Evolutionary conservation across 2,329 filamentous ascomycete species (phyloP), one percentile per base, ranked within the genome.

Genomic region (Saccharata proteae): DNA sequence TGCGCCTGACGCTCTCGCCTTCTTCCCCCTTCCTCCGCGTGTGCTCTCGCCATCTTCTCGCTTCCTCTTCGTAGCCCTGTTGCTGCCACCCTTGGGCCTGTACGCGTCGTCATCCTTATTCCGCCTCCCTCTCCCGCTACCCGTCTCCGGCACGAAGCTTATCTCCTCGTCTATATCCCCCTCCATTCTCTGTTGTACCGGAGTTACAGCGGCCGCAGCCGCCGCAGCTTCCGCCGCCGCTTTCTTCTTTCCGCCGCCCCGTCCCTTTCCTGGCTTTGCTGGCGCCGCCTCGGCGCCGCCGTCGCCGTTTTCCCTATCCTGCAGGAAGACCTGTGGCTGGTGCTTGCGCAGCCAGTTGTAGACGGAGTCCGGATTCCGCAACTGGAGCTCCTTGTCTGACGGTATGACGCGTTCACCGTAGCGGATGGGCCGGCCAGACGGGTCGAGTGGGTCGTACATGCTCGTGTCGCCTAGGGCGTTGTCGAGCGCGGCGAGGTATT

Each of bases 281-380:
- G 40, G 38, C 19, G 43, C 43, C 16, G 52, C 32, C 51, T 51
- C 1, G 52, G 49, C 26, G 48, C 20, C 35, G 55, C 57, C 30
- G 7, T 21, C n/a, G 19, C 61, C 56, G 31, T 51, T 55, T 32
- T 61, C 62, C 42, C 75, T 72, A 46, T 85, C 81, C 52, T 93
- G 80, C 13, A 92, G 61, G 60, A 93, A 86, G 29, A 85, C 77
- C 53, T 88, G 77, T 3, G 85, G 81, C 37, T 83, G 77, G 55
- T 93, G 70, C 49, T 83, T 77, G 40, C 83, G 73, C 9, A 98
- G 71, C 90, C 90, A 98, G 55, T 92, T 94, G 61, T 93, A 92
- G 3, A 93, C 86, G 37, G 82, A 92, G 24, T 84, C 81, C 0
- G 86, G 85, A 52, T 96, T 96, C 30, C 71, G 71, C 15, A 84